Evolutionary conservation across 495 filamentous ascomycete genomes (phyloP).

Genomic region (Haplographium delicatum): DNA sequence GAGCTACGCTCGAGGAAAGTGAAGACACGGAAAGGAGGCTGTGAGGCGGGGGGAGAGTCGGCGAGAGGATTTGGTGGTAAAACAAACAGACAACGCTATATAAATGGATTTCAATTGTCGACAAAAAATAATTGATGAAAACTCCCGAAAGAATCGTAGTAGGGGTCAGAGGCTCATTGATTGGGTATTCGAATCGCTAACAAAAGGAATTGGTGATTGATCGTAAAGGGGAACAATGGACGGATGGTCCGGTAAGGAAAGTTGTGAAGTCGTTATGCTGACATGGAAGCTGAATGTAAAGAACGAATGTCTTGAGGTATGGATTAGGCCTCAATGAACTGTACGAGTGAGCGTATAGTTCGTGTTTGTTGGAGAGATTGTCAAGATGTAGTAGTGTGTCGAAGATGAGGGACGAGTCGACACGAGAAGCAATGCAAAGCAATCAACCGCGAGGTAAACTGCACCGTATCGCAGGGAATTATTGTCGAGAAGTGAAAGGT

Average conservation of each 20-base stretch:
- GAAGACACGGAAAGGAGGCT: neutral
- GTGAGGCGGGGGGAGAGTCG: slow-evolving; percentile 3
- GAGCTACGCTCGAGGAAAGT: slow-evolving; percentile 20
- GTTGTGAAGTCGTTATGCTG: slow-evolving; percentile 27
- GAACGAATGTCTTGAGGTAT: slow-evolving; percentile 24
- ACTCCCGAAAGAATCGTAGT: slow-evolving; percentile 50
- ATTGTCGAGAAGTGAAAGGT: too few species aligned
- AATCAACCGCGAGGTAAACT: too few species aligned
- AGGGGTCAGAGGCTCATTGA: slow-evolving; percentile 62
- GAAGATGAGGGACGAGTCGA: too few species aligned
- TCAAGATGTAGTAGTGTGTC: too few species aligned
- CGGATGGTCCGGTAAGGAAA: slow-evolving; percentile 31
- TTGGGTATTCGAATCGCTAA: slow-evolving; percentile 52
- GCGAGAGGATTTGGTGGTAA: slow-evolving; percentile 2
- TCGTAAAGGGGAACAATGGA: slow-evolving; percentile 37
- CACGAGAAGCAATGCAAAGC: too few species aligned
- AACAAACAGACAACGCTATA: slow-evolving; percentile 32
- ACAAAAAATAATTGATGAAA: slow-evolving; percentile 27
- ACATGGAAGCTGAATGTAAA: slow-evolving; percentile 28
- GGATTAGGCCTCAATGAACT: slow-evolving; percentile 19
- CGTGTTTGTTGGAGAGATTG: too few species aligned
- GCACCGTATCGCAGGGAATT: too few species aligned
- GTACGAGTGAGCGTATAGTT: slow-evolving; percentile 35
- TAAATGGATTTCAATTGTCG: slow-evolving; percentile 18
- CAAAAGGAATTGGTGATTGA: slow-evolving; percentile 48